These are phyloP conservation scores for Ichthyophthirius multifiliis DNA, from an alignment of 169 alveolate genomes.

Conservation along the genomic window DNA sequence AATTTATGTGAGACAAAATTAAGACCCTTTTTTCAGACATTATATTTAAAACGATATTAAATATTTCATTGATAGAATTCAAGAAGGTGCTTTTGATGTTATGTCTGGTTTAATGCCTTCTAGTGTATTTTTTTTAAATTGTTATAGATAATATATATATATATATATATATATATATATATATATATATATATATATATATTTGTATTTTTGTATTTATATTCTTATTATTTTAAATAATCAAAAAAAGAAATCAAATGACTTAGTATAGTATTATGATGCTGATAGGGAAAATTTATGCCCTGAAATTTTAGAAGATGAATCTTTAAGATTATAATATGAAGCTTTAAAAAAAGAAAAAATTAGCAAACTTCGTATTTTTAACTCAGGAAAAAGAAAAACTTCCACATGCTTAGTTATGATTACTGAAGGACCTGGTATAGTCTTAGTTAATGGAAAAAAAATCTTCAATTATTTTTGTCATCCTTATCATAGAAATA, in stretches of 20 bases:
- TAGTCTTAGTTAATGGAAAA: not conserved
- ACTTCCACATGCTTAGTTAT: not conserved
- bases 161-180: too few relatives aligned
- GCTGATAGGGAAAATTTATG: not conserved
- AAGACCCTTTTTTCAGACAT: conserved; percentile 16
- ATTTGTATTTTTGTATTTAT: not conserved
- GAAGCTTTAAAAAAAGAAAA: not conserved
- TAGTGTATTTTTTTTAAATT: not conserved
- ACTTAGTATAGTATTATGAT: not conserved
- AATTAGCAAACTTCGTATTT: not conserved
- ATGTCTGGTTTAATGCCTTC: not conserved
- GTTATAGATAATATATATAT: not conserved
- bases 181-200: too few relatives aligned
- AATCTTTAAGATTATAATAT: not conserved
- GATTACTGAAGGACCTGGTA: conserved; percentile 10
- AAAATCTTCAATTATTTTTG: not conserved
- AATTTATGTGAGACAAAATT: not conserved
- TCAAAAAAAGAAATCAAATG: not conserved
- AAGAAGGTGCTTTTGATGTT: not conserved
- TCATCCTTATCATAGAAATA: conserved; percentile 3
- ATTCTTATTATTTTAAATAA: not conserved
- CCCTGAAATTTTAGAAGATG: not conserved
- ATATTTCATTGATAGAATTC: conserved; percentile 15
- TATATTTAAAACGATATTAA: conserved; percentile 9
- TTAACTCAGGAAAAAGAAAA: conserved; percentile 11